Percentiles rank a stretch among this genome's conserved stretches.
phyloP scores from a whole-genome alignment of 2,329 filamentous ascomycete species.

The Elsinoe necatrix region DNA sequence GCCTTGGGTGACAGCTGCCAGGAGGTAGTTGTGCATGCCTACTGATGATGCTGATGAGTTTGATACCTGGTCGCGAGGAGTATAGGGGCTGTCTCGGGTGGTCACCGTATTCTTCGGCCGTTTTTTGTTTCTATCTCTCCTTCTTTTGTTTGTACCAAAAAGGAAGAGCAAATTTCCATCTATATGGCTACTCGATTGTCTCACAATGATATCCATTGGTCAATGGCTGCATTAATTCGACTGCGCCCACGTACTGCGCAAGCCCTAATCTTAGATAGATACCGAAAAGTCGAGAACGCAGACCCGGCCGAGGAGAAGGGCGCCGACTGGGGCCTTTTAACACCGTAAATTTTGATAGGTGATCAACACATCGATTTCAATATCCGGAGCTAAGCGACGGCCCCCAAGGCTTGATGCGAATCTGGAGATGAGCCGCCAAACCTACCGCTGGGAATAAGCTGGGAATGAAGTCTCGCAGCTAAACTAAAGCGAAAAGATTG shows the following conservation, averaged over 20 bases:
- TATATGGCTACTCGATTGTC: not conserved
- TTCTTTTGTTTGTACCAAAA: not conserved
- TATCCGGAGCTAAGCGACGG: not conserved
- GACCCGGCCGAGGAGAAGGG: not conserved
- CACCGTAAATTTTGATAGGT: not conserved
- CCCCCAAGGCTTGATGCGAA: not conserved
- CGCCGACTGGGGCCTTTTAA: not conserved
- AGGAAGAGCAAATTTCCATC: not conserved
- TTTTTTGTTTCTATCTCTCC: not conserved
- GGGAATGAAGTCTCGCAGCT: not conserved
- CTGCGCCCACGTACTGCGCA: too few species aligned
- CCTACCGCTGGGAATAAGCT: not conserved
- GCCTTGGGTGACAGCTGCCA: not conserved
- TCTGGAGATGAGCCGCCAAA: not conserved
- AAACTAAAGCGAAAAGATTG: not conserved
- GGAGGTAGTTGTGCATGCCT: not conserved
- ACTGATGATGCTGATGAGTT: conserved; percentile 5
- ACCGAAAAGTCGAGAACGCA: not conserved
- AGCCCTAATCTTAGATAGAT: not conserved
- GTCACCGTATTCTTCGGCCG: not conserved
- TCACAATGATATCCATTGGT: not conserved
- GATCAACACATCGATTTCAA: not conserved
- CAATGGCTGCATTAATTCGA: not conserved
- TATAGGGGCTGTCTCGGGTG: not conserved
- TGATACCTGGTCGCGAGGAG: conserved; percentile 10